These are phyloP conservation scores for Esteya vermicola DNA, from an alignment of 2,329 filamentous ascomycete genomes.

Conservation along the genomic window DNA sequence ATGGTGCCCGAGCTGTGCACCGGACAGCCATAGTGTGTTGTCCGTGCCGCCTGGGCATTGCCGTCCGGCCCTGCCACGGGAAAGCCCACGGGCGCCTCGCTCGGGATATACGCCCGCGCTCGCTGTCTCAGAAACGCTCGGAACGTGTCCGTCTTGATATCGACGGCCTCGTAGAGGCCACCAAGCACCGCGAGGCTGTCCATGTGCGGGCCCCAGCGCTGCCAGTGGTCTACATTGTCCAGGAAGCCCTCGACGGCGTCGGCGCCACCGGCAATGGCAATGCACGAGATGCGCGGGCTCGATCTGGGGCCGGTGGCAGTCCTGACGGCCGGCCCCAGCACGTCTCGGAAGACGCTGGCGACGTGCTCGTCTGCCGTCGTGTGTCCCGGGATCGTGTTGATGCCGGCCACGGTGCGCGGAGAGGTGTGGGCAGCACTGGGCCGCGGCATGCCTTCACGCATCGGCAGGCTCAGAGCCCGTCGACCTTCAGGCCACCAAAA, in stretches of 20 bases:
- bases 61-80: slow-evolving; percentile 38
- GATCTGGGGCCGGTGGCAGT: slow-evolving; percentile 13
- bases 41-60: slow-evolving; percentile 23
- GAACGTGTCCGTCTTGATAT: slow-evolving; percentile 29
- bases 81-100: slow-evolving; percentile 32
- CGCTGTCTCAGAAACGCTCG: slow-evolving; percentile 38
- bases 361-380: slow-evolving; percentile 46
- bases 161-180: slow-evolving; percentile 23
- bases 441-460: slow-evolving; percentile 45
- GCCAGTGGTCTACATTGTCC: slow-evolving; percentile 37
- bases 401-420: slow-evolving; percentile 31
- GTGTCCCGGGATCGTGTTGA: slow-evolving; percentile 52
- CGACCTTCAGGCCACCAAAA: slow-evolving; percentile 57
- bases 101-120: slow-evolving; percentile 46
- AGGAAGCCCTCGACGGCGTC: slow-evolving; percentile 44
- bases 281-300: slow-evolving; percentile 53
- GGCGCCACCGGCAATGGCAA: slow-evolving; percentile 57
- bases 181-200: slow-evolving; percentile 49
- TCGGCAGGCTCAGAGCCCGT: slow-evolving; percentile 42
- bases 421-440: slow-evolving; percentile 43
- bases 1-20: slow-evolving; percentile 55
- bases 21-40: slow-evolving; percentile 44
- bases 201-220: slow-evolving; percentile 25
- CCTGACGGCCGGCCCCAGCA: slow-evolving; percentile 33
- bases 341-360: slow-evolving; percentile 47